Evolutionary conservation across 208 protist genomes (phyloP), one percentile per base, ranked within the genome.

Genomic region (Leishmania martiniquensis): DNA sequence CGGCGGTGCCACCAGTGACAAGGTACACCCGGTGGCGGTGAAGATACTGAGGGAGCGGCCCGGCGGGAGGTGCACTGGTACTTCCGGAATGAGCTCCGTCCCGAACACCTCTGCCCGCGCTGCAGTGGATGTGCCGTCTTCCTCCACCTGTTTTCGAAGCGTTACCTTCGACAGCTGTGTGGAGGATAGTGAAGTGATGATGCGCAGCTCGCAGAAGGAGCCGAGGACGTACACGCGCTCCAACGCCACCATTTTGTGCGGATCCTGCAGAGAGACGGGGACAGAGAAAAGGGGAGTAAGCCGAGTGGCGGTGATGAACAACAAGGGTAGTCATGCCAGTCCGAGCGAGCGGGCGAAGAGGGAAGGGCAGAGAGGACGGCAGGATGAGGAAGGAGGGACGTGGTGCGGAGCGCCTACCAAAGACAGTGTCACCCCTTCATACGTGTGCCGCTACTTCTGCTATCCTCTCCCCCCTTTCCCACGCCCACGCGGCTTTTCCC

Each of bases 11-110:
- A 79, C 37, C 45, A 95, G 69, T 0, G 67, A 47, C 67, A 93
- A 55, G n/a, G 84, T 87, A 81, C 89, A 93, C 13, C 91, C 91
- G 5, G 89, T 90, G 17, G 83, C 78, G 45, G 87, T 88, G 76
- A 91, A 95, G n/a, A 93, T 75, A 55, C 76, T 74, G 55, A 91
- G 63, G 12, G 72, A 85, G n/a, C 82, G 75, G 13, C 72, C 80
- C 0, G 76, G 72, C 37, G 89, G 91, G 6, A 95, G 84, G 15
- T 78, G 84, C 55, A 91, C 78, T 25, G 87, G 82, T 51, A 88
- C 78, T 4, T 88, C 89, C 4, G 86, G 75, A 6, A 71, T 20
- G 29, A 95, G 77, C 72, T 95, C 87, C n/a, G 85, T 84, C 22
- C 89, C 89, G 44, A 85, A 82, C 7, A 93, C 67, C 37, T 95